Base-by-base conservation (phyloP, 148 eudicot genomes). In the Bassia scoparia region DNA sequence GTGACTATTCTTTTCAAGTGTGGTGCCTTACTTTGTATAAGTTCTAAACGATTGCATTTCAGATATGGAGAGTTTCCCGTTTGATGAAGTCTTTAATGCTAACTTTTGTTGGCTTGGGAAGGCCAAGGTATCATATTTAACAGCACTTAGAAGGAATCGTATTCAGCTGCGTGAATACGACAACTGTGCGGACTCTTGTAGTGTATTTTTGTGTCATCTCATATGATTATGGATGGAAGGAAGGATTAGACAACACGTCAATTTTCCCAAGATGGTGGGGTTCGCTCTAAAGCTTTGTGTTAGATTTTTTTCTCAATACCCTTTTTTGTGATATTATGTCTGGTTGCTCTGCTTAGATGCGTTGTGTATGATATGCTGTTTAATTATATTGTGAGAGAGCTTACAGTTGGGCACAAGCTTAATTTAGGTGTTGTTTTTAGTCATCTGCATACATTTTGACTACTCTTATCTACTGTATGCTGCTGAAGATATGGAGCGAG, bases 31-130 rank as follows among this genome's bases (percentile, higher is more conserved):
- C n/a, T n/a, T n/a, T n/a, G n/a, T n/a, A n/a, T n/a, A n/a, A n/a
- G n/a, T n/a, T n/a, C n/a, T n/a, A n/a, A n/a, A 14, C 3, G 4
- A n/a, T 43, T 21, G 56, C 27, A 77, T 37, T 23, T 77, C 77
- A 91, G 97, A 55, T 91, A 92, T 80, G 97, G 97, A 54, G 92
- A 89, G 77, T 84, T 92, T 82, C 97, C 95, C 37, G 81, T 91
- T 72, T 37, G 88, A 74, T n/a, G 95, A 92, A 81, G 92, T 77
- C 49, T 83, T 89, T 49, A 92, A 92, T 83, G 82, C 97, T 71
- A 92, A 88, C 74, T 92, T 92, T 61, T 74, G 81, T 70, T 84
- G 89, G 49, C 97, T 92, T 72, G 97, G 97, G 48, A 92, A 89
- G 82, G 97, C 97, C 29, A 91, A 91, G 97, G 97, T 89, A 70